A percentile compares a stretch with the other conserved stretches of the same genome.
Evolutionary conservation across 1,284 basidiomycete genomes (phyloP).

Genomic region (Ustanciosporium gigantosporum): DNA sequence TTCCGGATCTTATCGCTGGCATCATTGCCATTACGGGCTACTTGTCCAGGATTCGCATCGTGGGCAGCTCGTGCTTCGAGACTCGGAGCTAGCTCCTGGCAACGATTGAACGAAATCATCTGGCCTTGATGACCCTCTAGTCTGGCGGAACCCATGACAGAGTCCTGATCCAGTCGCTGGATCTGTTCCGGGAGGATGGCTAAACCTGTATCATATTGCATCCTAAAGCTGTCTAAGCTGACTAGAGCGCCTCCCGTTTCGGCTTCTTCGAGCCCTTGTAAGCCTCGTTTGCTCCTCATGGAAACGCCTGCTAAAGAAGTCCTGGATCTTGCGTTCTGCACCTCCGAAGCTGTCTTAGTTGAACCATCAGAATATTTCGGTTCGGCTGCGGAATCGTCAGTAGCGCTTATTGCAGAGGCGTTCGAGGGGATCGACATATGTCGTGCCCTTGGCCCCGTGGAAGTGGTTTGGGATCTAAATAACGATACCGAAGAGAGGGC

Average conservation of each 20-base stretch:
- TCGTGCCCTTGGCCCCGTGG: slow-evolving; percentile 15
- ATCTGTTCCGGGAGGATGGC: slow-evolving; percentile 41
- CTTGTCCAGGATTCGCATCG: not conserved
- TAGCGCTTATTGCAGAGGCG: not conserved
- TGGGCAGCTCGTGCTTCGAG: not conserved
- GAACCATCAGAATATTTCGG: slow-evolving; percentile 4
- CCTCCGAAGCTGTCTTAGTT: slow-evolving; percentile 17
- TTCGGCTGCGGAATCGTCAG: not conserved
- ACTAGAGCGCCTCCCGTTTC: slow-evolving; percentile 45
- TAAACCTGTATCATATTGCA: slow-evolving; percentile 36
- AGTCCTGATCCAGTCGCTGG: slow-evolving; percentile 37
- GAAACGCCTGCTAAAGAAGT: slow-evolving; percentile 23
- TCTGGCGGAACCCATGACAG: slow-evolving; percentile 31
- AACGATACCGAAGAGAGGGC: slow-evolving; percentile 6
- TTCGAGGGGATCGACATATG: slow-evolving; percentile 28
- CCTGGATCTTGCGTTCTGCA: slow-evolving; percentile 24
- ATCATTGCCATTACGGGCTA: not conserved
- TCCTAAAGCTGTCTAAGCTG: slow-evolving; percentile 38
- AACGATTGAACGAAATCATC: slow-evolving; percentile 14
- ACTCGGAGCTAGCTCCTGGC: slow-evolving; percentile 4
- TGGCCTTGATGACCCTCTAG: slow-evolving; percentile 8
- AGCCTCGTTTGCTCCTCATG: slow-evolving; percentile 45
- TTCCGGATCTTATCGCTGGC: slow-evolving; percentile 11
- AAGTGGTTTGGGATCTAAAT: slow-evolving; percentile 16
- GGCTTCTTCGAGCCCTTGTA: slow-evolving; percentile 42